Base-by-base conservation (phyloP, 768 basidiomycete species). In the Russula virescens region DNA sequence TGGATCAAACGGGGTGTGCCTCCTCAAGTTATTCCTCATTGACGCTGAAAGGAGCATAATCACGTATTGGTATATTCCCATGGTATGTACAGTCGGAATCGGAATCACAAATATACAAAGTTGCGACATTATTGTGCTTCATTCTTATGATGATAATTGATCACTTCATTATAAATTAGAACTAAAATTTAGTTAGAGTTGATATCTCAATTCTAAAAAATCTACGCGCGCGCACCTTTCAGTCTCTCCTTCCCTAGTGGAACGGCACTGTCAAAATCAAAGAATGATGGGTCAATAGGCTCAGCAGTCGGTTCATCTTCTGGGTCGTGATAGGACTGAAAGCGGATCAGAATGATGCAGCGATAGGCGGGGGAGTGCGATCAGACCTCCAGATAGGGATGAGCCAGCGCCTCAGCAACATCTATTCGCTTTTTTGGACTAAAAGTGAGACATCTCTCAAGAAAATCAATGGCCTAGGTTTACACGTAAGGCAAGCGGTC, bases 341-440 rank as follows among this genome's bases (percentile, higher is more conserved):
- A 47, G 47, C 16, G 8, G 38, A 40, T 59, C 48, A 55, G 26
- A 42, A 53, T 42, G 19, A 53, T 19, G 58, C 54, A 18, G 19
- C 35, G 10, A 54, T 21, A 23, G 13, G 38, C 31, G 25, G 18
- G 40, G 26, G 38, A 34, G 31, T n/a, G 34, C 14, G 65, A 7
- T 72, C 79, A 38, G 59, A 89, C 91, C 78, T 84, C 83, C 26
- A 96, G 79, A 73, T 97, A 97, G 0, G 94, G 92, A 75, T 98
- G 96, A 64, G 83, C 82, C 57, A 98, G 78, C 0, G 92, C 92
- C 63, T 94, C 87, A 46, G 87, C 86, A 14, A 91, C 94, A 65
- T 91, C 90, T 62, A 98, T 89, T 18, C 96, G 81, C 70, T 89
- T 83, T 70, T 86, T 89, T 10, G 96, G 96, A 63, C 83, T 89